phyloP scores from a whole-genome alignment of 2,329 filamentous ascomycete genomes.

The Xylaria sp. region DNA sequence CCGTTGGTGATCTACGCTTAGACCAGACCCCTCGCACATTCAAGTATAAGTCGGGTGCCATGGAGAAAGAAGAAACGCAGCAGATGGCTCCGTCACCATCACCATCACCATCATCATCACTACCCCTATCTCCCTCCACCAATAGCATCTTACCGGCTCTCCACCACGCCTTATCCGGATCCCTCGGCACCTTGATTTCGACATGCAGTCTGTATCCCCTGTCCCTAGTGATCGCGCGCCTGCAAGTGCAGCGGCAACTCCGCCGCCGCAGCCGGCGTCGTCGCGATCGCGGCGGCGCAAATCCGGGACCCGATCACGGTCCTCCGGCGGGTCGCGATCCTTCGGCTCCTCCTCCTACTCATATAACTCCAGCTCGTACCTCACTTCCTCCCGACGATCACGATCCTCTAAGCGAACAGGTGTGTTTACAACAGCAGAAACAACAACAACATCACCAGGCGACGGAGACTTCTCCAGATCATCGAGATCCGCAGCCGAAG shows the following conservation, averaged over 20 bases:
- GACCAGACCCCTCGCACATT: not conserved
- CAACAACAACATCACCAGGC: not conserved
- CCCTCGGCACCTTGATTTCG: slow-evolving; percentile 80
- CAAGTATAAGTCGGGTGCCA: slow-evolving; percentile 25
- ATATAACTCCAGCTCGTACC: slow-evolving; percentile 32
- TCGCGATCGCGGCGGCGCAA: slow-evolving; percentile 38
- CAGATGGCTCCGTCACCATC: slow-evolving; percentile 23
- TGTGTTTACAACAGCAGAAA: slow-evolving; percentile 6
- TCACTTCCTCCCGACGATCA: slow-evolving; percentile 20
- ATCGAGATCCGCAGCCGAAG: slow-evolving; percentile 7
- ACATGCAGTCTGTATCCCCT: slow-evolving; percentile 84
- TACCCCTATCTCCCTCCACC: slow-evolving; percentile 26
- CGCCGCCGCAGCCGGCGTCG: slow-evolving; percentile 47
- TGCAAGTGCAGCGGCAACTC: slow-evolving; percentile 79
- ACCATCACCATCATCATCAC: slow-evolving; percentile 34
- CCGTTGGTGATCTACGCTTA: not conserved
- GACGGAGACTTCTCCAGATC: slow-evolving; percentile 8
- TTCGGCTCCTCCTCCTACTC: slow-evolving; percentile 25
- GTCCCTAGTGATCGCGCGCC: slow-evolving; percentile 81
- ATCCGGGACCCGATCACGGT: slow-evolving; percentile 4
- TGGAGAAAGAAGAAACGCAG: slow-evolving; percentile 14
- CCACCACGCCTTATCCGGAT: slow-evolving; percentile 84
- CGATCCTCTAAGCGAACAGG: slow-evolving; percentile 21
- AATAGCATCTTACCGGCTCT: slow-evolving; percentile 72
- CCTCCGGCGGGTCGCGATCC: slow-evolving; percentile 20